Base-by-base conservation (phyloP, 2,329 filamentous ascomycete genomes). In the Cladophialophora yegresii region DNA sequence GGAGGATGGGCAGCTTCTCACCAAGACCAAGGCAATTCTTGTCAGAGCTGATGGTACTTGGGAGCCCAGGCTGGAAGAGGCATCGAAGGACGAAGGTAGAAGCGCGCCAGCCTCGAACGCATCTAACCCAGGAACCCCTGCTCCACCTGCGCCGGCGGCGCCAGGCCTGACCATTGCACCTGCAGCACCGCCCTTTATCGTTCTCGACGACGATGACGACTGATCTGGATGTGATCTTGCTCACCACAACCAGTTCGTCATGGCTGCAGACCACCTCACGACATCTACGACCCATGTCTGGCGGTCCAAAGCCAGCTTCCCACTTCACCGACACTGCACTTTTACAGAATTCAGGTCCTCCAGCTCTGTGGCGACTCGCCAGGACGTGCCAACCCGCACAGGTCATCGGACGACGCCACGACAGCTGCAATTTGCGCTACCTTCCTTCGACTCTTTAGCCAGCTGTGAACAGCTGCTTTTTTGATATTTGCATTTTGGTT, bases 31-130 rank as follows among this genome's bases (percentile, higher is more conserved):
- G 68, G 83, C 85, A 0, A 89, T 93, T 59, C 75, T 85, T 4
- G 83, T 93, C 1, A 79, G 83, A 20, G 77, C 82, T 1, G 84
- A 91, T 73, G 89, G 90, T 0, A 80, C 75, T 1, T 95, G 90
- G 91, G 57, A 59, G 16, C 33, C 54, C 13, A 64, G 51, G 43
- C 26, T 56, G 10, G 54, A 54, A 9, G 40, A 23, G n/a, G 3
- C 26, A 47, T 40, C 50, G 36, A 40, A 30, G 28, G 6, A 57
- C 33, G 53, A 47, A 22, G 26, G 20, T 49, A 32, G 49, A 53
- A 49, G n/a, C 20, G 60, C 26, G 32, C n/a, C 54, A 30, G 49
- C 16, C 33, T 7, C 61, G 32, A 20, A 36, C 16, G 32, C 22
- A 9, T 26, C 54, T 16, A 12, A 22, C 32, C 23, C 28, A 28